Evolutionary conservation across 805 yeast species (phyloP).

Genomic region (Lachancea lanzarotensis): DNA sequence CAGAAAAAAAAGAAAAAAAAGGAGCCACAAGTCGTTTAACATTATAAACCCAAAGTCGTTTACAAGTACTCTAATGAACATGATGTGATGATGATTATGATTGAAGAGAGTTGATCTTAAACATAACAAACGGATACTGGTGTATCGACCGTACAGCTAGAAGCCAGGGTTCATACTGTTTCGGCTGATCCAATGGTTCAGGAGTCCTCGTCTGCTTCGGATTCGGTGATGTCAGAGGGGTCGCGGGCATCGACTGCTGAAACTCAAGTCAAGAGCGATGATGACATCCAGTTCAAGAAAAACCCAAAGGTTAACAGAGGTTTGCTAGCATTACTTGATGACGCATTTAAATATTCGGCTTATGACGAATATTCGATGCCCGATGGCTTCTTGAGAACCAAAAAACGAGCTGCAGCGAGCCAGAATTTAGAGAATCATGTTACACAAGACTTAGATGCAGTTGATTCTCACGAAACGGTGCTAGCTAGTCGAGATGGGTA

Average conservation of each 20-base stretch:
- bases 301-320: conserved; percentile 4
- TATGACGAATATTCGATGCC: conserved; percentile 24
- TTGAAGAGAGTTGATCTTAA: too few species aligned
- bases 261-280: neutral
- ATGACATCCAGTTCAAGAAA: neutral
- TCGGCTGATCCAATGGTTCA: neutral
- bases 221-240: conserved; percentile 1
- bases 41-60: too few species aligned
- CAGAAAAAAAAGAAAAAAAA: too few species aligned
- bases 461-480: neutral
- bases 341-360: conserved; percentile 25
- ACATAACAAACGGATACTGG: too few species aligned
- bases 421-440: neutral
- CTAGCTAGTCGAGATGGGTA: too few species aligned
- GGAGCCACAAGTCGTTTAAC: too few species aligned
- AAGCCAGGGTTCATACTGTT: neutral
- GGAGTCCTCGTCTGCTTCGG: conserved; percentile 1
- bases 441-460: neutral
- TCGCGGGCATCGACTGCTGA: conserved; percentile 4
- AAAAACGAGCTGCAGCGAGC: neutral
- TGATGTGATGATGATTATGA: too few species aligned
- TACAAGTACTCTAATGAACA: too few species aligned
- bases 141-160: too few species aligned
- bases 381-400: conserved; percentile 18
- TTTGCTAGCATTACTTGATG: conserved; percentile 20